Evolutionary conservation across 768 basidiomycete species (phyloP), one percentile per base, ranked within the genome.

Genomic region (Vararia minispora): DNA sequence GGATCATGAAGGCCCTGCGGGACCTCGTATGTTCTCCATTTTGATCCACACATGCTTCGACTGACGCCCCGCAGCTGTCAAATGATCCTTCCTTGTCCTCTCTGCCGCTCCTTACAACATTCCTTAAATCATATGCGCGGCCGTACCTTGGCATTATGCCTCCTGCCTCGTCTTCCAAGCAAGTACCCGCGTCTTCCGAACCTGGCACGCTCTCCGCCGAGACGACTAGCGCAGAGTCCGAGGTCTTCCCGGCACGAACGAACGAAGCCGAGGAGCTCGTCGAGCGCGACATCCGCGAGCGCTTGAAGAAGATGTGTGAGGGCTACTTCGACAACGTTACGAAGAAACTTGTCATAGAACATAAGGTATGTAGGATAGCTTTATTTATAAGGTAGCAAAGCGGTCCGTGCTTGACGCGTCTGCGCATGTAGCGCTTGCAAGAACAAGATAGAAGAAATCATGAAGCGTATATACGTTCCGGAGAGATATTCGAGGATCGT

Each of bases 381-480:
- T 26, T 40, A 12, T 28, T 39, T 10, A 33, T 17, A 26, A 16
- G 3, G n/a, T n/a, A n/a, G n/a, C n/a, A n/a, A n/a, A n/a, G n/a
- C n/a, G n/a, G n/a, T n/a, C n/a, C n/a, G n/a, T n/a, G n/a, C n/a
- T n/a, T n/a, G n/a, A 28, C 27, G 30, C 28, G 16, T 16, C 17
- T 23, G 21, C 13, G 34, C 21, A 35, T 36, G 21, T 52, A 98
- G 94, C 79, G 83, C 33, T 68, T 99, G 32, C 90, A 97, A 79
- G 90, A 95, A 47, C 92, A 95, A 61, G 95, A 98, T 58, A 80
- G 81, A 45, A 72, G 84, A 35, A 99, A 99, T 52, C 94, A 98
- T 55, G 95, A 99, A 65, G 95, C 95, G 41, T 99, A 99, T 55
- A 98, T 99, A 48, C 88, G 92, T 23, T 97, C 92, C 3, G 95